Evolutionary conservation across 306 rosid species (phyloP).

Genomic region (Prunus fruticosa): DNA sequence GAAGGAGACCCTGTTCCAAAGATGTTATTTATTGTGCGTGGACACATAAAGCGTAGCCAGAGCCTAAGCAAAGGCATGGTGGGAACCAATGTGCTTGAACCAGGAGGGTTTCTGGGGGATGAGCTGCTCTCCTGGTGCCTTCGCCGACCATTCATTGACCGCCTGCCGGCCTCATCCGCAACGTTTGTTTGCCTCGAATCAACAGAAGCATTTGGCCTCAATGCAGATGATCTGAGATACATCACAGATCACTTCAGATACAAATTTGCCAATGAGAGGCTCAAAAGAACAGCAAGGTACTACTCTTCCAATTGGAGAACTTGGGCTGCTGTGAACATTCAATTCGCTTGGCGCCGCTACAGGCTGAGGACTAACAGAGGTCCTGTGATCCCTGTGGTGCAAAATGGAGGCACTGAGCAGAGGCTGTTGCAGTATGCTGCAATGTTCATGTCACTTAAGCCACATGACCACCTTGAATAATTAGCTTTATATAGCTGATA

Average conservation of each 20-base stretch:
- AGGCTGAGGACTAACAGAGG: slow-evolving; percentile 71
- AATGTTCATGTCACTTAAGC: slow-evolving; percentile 93
- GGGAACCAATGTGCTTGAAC: slow-evolving; percentile 74
- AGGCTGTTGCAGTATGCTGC: slow-evolving; percentile 90
- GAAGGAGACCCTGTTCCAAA: slow-evolving; percentile 96
- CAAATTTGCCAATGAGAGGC: slow-evolving; percentile 87
- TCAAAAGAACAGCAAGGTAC: slow-evolving; percentile 85
- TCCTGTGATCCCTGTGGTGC: slow-evolving; percentile 65
- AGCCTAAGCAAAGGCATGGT: slow-evolving; percentile 90
- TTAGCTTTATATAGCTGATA: background rate
- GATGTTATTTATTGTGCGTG: slow-evolving; percentile 82
- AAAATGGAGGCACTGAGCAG: slow-evolving; percentile 48
- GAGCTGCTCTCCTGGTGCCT: slow-evolving; percentile 96
- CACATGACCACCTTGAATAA: slow-evolving; percentile 93
- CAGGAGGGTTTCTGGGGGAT: slow-evolving; percentile 88
- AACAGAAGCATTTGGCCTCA: slow-evolving; percentile 79
- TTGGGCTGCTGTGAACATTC: slow-evolving; percentile 96
- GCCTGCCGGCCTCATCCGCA: slow-evolving; percentile 89
- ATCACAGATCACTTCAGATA: slow-evolving; percentile 92
- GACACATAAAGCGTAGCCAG: slow-evolving; percentile 66
- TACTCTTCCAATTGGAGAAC: slow-evolving; percentile 99
- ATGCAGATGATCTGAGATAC: slow-evolving; percentile 63
- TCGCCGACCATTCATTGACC: slow-evolving; percentile 73
- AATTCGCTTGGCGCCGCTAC: slow-evolving; percentile 79
- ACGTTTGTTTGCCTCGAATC: slow-evolving; percentile 74